These are phyloP conservation scores for Pyrenophora graminea DNA, from an alignment of 2,329 filamentous ascomycete species.

Conservation along the genomic window DNA sequence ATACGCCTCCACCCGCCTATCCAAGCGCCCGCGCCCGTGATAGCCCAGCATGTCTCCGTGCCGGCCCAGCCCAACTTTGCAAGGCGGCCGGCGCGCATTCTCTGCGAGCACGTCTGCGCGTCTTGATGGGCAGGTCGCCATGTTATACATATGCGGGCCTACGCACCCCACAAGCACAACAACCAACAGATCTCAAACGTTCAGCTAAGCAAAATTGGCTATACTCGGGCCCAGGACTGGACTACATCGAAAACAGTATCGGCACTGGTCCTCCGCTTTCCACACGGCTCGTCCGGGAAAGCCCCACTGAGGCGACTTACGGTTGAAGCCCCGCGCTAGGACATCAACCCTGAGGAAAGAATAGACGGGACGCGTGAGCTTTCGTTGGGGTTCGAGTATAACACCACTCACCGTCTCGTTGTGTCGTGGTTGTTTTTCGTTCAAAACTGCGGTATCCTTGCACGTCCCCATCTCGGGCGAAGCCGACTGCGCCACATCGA, in stretches of 20 bases:
- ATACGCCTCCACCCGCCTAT: constrained; percentile 36
- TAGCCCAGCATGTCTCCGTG: constrained; percentile 35
- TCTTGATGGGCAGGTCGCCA: constrained; percentile 32
- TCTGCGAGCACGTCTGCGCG: constrained; percentile 23
- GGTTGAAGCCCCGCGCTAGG: constrained; percentile 36
- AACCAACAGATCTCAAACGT: constrained; percentile 30
- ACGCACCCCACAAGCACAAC: constrained; percentile 34
- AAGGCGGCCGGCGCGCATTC: constrained; percentile 31
- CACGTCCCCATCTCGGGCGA: constrained; percentile 40
- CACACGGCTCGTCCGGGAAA: constrained; percentile 32
- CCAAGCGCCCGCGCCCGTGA: constrained; percentile 45
- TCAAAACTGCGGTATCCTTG: constrained; percentile 26
- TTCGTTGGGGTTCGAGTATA: constrained; percentile 30
- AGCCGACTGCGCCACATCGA: constrained; percentile 37
- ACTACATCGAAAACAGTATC: constrained; percentile 22
- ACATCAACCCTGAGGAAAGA: constrained; percentile 31
- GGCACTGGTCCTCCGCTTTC: constrained; percentile 27
- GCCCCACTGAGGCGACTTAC: constrained; percentile 39
- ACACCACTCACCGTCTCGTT: constrained; percentile 29
- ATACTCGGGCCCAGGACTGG: constrained; percentile 22
- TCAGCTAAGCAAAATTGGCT: constrained; percentile 17
- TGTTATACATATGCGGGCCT: constrained; percentile 40
- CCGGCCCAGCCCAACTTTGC: constrained; percentile 32
- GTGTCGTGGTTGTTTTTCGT: constrained; percentile 32
- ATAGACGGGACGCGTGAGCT: constrained; percentile 34